Evolutionary conservation across 2,329 filamentous ascomycete genomes (phyloP), one percentile per base, ranked within the genome.

Genomic region (Juglanconis oblonga): DNA sequence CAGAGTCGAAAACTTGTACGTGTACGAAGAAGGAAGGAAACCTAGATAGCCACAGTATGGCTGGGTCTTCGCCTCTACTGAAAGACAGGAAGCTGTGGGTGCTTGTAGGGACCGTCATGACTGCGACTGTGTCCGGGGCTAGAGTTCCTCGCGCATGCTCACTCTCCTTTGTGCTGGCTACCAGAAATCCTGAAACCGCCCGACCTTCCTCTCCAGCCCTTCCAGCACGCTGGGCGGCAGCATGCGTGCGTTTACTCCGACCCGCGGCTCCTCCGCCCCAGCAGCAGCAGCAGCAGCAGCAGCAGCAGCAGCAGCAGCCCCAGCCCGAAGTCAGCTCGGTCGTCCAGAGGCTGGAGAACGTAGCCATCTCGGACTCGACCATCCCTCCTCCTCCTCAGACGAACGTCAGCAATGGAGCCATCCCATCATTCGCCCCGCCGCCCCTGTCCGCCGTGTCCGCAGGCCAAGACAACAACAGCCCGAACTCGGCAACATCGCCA

Each of bases 271-370:
- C 17, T 24, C 17, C 17, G 17, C 17, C 17, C 17, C 17, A 24
- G 17, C 45, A 11, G 8, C 45, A 48, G 45, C 45, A 31, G 4
- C 24, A 48, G 8, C 45, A 48, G 11, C 55, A 57, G 40, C 75
- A 75, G 49, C 64, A 69, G 14, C 69, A 68, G 11, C 62, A 67
- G 13, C 75, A 74, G 14, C 73, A 76, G 49, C 68, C 78, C 3
- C 48, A 51, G 2, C 73, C 74, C 40, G 79, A 78, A 13, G 81
- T 91, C 76, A 90, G 87, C 69, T 80, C 87, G 1, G 82, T 93
- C 2, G 88, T 93, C 9, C 88, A 91, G 68, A 84, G 87, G 67
- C 79, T 93, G 47, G 90, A 93, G 72, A 85, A 83, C 62, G 85
- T 85, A 3, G 89, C 88, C 54, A 86, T 92, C 62, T 83, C 85